A percentile compares a stretch with the other conserved stretches of the same genome.
Conservation (phyloP, 768 basidiomycete genomes). For the Saitozyma sp. region DNA sequence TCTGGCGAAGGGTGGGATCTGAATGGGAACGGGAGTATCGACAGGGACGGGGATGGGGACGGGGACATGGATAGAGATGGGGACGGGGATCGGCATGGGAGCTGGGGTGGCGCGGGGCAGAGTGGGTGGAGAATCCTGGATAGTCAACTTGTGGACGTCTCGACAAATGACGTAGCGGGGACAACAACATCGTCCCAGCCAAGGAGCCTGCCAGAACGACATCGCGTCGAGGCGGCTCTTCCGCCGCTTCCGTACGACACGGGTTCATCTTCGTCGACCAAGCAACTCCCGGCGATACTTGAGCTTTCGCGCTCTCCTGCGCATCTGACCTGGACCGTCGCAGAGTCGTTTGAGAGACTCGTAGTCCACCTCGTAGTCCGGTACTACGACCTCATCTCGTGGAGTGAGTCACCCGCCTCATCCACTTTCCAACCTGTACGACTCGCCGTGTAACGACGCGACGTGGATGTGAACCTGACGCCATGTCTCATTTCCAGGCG, state of each 20-base stretch:
- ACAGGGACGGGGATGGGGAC: not conserved
- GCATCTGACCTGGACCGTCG: constrained; percentile 46
- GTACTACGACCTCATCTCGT: constrained; percentile 49
- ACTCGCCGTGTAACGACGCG: not conserved
- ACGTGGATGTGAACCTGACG: not conserved
- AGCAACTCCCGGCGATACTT: constrained; percentile 32
- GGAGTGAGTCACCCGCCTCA: constrained; percentile 36
- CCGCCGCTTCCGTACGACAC: constrained; percentile 17
- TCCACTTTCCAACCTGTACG: not conserved
- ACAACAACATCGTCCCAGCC: not conserved
- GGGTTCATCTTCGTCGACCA: too few relatives aligned
- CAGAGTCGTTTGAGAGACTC: constrained; percentile 47
- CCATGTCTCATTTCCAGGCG: constrained; percentile 31
- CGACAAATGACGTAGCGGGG: not conserved
- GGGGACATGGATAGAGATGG: not conserved
- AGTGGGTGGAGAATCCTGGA: not conserved
- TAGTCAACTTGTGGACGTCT: too few relatives aligned
- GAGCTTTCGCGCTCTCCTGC: constrained; percentile 45
- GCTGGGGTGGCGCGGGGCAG: too few relatives aligned
- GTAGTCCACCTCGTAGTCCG: constrained; percentile 46
- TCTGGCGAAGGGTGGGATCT: constrained; percentile 14
- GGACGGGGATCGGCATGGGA: not conserved
- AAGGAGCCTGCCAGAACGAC: constrained; percentile 28
- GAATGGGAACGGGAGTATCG: not conserved
- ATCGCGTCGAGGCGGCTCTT: constrained; percentile 19